Conservation (phyloP, 106 monocot genomes). For the Acanthochlamys bracteata region DNA sequence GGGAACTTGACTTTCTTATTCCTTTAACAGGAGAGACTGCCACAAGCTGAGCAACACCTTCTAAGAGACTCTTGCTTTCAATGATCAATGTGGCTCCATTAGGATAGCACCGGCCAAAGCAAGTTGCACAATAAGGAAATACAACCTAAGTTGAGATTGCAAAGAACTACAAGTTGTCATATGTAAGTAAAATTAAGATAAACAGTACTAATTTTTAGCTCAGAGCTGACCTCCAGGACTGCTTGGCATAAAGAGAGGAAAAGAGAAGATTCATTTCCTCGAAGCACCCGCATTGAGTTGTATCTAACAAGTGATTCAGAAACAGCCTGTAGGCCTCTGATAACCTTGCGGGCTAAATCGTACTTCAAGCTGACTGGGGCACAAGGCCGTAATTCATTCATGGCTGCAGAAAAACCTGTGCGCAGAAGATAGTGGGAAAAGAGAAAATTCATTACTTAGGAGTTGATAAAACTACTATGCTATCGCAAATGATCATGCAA, state of each 20-base stretch:
- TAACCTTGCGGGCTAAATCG: conserved; percentile 62
- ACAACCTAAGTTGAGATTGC: conserved; percentile 36
- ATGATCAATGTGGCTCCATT: conserved; percentile 62
- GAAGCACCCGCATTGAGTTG: conserved; percentile 70
- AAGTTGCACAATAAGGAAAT: conserved; percentile 71
- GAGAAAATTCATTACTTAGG: no score
- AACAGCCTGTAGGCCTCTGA: conserved; percentile 67
- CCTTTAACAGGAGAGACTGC: conserved; percentile 28
- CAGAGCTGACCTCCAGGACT: conserved; percentile 66
- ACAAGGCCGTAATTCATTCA: conserved; percentile 93
- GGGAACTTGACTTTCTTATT: conserved; percentile 20
- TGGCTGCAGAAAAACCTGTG: conserved; percentile 78
- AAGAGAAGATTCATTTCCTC: conserved; percentile 77
- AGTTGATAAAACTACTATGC: no score
- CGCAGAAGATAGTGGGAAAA: not conserved
- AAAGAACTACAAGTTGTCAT: not conserved
- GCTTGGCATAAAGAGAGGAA: conserved; percentile 90
- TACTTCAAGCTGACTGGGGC: conserved; percentile 72
- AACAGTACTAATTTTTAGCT: not conserved
- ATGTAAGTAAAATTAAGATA: not conserved
- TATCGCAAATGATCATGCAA: no score
- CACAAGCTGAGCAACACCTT: conserved; percentile 58
- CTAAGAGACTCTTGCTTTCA: conserved; percentile 40
- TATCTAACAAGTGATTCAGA: conserved; percentile 68
- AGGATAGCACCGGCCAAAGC: conserved; percentile 83